Conservation (phyloP, 176 grass and related monocot species). For the Oropetium thomaeum region DNA sequence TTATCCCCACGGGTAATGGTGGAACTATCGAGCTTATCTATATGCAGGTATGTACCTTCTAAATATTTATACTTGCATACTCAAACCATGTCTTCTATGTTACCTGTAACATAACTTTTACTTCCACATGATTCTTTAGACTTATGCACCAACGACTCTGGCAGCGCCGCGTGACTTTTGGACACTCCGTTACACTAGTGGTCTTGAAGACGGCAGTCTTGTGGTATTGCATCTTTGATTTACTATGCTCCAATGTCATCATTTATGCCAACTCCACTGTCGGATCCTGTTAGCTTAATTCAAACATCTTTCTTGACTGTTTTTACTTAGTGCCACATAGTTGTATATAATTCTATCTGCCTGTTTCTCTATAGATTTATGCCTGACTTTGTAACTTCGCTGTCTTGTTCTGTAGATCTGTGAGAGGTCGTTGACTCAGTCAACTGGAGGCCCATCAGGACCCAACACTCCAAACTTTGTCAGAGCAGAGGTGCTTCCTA, state of each 20-base stretch:
- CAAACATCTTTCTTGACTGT: background rate
- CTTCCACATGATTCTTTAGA: slow-evolving; percentile 42
- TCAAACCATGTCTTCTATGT: background rate
- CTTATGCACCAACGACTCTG: slow-evolving; percentile 89
- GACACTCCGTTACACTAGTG: slow-evolving; percentile 91
- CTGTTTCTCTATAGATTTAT: background rate
- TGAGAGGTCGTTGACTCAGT: slow-evolving; percentile 91
- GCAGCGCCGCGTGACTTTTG: slow-evolving; percentile 89
- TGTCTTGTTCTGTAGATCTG: slow-evolving; percentile 72
- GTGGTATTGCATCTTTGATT: slow-evolving; percentile 57
- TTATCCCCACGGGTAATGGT: slow-evolving; percentile 93
- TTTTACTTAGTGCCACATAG: background rate
- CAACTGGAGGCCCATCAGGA: slow-evolving; percentile 77
- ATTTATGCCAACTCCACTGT: background rate
- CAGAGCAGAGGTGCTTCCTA: slow-evolving; percentile 91
- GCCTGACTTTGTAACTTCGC: slow-evolving; percentile 22
- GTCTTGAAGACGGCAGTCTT: slow-evolving; percentile 98
- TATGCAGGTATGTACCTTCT: slow-evolving; percentile 76
- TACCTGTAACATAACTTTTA: slow-evolving; percentile 12
- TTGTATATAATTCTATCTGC: background rate
- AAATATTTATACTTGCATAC: background rate
- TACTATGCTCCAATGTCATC: slow-evolving; percentile 12
- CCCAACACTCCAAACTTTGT: slow-evolving; percentile 85
- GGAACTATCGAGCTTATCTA: slow-evolving; percentile 96
- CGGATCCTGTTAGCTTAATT: background rate